phyloP scores from a whole-genome alignment of 108 stramenopile genomes.

The Craspedostauros australis region DNA sequence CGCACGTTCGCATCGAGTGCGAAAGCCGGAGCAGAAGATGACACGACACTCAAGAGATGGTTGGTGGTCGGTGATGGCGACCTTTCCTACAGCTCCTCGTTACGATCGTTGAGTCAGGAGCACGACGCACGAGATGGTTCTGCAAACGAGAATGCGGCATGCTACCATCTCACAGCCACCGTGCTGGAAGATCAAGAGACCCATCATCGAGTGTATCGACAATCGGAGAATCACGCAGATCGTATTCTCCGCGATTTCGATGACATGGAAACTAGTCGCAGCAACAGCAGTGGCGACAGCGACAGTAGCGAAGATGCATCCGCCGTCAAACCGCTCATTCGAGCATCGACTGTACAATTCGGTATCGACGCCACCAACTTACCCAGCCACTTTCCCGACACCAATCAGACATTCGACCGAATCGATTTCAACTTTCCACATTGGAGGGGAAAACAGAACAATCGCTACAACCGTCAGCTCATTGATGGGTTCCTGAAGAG shows the following conservation, averaged over 20 bases:
- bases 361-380: slow-evolving; percentile 67
- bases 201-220: slow-evolving; percentile 44
- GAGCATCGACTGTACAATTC: slow-evolving; percentile 42
- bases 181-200: slow-evolving; percentile 64
- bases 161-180: slow-evolving; percentile 47
- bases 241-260: not conserved
- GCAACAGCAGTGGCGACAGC: slow-evolving; percentile 10
- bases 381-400: slow-evolving; percentile 28
- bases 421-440: slow-evolving; percentile 87
- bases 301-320: slow-evolving; percentile 14
- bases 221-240: slow-evolving; percentile 25
- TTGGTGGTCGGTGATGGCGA: slow-evolving; percentile 81
- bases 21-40: too few species aligned
- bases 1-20: too few species aligned
- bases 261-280: not conserved
- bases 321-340: not conserved
- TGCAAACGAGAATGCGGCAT: slow-evolving; percentile 22
- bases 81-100: slow-evolving; percentile 58
- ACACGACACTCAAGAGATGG: too few species aligned
- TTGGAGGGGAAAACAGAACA: slow-evolving; percentile 79
- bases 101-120: too few species aligned
- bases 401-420: slow-evolving; percentile 54
- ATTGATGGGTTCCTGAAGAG: slow-evolving; percentile 54
- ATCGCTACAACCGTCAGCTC: slow-evolving; percentile 59
- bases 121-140: slow-evolving; percentile 29